phyloP scores from a whole-genome alignment of 1,139 yeast species.

The Geotrichum fermentans region DNA sequence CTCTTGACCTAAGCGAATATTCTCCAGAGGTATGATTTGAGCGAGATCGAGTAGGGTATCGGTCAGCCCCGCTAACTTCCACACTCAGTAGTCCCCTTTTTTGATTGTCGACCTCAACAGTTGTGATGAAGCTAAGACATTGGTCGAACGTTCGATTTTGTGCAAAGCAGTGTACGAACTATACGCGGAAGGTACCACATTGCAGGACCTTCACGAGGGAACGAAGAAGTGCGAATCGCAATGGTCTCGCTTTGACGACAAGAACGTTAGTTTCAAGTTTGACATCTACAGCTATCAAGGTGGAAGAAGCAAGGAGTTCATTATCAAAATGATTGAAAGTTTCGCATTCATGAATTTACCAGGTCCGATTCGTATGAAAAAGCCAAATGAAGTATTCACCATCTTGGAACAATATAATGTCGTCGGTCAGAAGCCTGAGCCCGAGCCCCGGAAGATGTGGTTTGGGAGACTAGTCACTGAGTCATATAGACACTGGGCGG shows the following conservation, averaged over 20 bases:
- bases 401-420: constrained; percentile 67
- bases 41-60: neutral
- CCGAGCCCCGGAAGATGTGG: constrained; percentile 54
- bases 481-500: constrained; percentile 68
- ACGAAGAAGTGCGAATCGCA: constrained; percentile 38
- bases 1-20: constrained; percentile 58
- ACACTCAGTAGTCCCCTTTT: constrained; percentile 50
- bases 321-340: constrained; percentile 61
- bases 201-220: constrained; percentile 54
- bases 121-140: constrained; percentile 61
- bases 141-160: constrained; percentile 64
- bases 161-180: constrained; percentile 76
- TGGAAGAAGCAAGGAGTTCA: constrained; percentile 50
- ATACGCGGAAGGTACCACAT: constrained; percentile 65
- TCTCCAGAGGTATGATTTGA: constrained; percentile 38
- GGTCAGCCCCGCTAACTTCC: neutral
- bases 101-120: constrained; percentile 56
- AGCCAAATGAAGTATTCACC: constrained; percentile 68
- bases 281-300: constrained; percentile 76
- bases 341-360: constrained; percentile 65
- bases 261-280: constrained; percentile 55
- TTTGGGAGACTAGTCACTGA: constrained; percentile 70
- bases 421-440: constrained; percentile 49
- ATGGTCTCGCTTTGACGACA: constrained; percentile 22
- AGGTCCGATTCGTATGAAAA: constrained; percentile 74